These are phyloP conservation scores for Annona squamosa DNA, from an alignment of 164 flowering plant species.

Conservation along the genomic window DNA sequence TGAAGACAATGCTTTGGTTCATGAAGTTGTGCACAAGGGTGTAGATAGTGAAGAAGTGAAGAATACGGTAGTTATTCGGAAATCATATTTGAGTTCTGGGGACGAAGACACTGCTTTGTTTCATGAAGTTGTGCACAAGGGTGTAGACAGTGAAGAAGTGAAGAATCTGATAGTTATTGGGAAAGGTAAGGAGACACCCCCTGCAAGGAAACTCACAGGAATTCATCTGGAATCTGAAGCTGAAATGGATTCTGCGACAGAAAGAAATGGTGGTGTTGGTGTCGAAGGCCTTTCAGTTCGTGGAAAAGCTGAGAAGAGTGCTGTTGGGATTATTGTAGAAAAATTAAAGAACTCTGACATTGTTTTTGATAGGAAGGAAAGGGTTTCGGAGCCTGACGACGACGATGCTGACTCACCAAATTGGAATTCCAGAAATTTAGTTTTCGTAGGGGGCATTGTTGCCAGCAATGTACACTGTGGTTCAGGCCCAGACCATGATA, in stretches of 20 bases:
- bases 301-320: constrained; percentile 1
- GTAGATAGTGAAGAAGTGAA: too few relatives aligned
- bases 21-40: too few relatives aligned
- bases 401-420: not conserved
- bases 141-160: not conserved
- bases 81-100: too few relatives aligned
- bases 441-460: not conserved
- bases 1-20: too few relatives aligned
- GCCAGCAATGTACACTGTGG: not conserved
- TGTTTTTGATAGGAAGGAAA: constrained; percentile 3
- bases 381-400: not conserved
- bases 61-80: too few relatives aligned
- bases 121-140: too few relatives aligned
- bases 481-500: not conserved
- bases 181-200: not conserved
- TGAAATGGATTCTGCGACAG: not conserved
- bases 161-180: not conserved
- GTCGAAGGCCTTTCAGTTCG: not conserved
- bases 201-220: not conserved
- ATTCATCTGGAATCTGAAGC: not conserved
- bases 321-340: constrained; percentile 8
- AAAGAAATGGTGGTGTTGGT: not conserved
- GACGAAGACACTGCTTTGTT: too few relatives aligned
- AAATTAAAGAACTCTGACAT: not conserved
- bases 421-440: constrained; percentile 9